phyloP scores from a whole-genome alignment of 148 eudicot species.

The Selenicereus undatus region DNA sequence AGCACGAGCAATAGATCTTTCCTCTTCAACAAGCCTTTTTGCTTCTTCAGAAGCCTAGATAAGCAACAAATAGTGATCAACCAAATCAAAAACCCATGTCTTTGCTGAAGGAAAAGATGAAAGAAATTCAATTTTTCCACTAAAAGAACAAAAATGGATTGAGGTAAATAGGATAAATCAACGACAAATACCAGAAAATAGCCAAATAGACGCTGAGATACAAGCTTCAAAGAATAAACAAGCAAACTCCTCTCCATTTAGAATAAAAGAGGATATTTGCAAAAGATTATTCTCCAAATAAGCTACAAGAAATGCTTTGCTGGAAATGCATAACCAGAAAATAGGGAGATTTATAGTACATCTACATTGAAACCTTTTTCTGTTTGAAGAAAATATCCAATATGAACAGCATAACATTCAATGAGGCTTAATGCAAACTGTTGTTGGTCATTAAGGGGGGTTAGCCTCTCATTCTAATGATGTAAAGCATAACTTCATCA shows the following conservation, averaged over 20 bases:
- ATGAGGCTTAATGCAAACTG: background rate
- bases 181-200: background rate
- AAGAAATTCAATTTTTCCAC: background rate
- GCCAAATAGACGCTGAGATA: background rate
- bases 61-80: slow-evolving; percentile 8
- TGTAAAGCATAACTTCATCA: slow-evolving; percentile 2
- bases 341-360: background rate
- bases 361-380: background rate
- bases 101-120: background rate
- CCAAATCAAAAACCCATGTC: background rate
- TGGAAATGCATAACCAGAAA: background rate
- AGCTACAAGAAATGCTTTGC: background rate
- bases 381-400: background rate
- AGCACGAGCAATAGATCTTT: slow-evolving; percentile 84
- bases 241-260: background rate
- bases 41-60: slow-evolving; percentile 97
- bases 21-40: slow-evolving; percentile 94
- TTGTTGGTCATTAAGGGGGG: background rate
- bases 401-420: background rate
- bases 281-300: background rate
- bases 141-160: background rate
- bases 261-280: background rate
- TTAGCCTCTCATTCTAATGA: background rate
- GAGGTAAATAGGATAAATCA: background rate
- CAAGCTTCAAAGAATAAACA: background rate